These are phyloP conservation scores for Penicillium sp. DNA, from an alignment of 2,329 filamentous ascomycete genomes.

Conservation along the genomic window DNA sequence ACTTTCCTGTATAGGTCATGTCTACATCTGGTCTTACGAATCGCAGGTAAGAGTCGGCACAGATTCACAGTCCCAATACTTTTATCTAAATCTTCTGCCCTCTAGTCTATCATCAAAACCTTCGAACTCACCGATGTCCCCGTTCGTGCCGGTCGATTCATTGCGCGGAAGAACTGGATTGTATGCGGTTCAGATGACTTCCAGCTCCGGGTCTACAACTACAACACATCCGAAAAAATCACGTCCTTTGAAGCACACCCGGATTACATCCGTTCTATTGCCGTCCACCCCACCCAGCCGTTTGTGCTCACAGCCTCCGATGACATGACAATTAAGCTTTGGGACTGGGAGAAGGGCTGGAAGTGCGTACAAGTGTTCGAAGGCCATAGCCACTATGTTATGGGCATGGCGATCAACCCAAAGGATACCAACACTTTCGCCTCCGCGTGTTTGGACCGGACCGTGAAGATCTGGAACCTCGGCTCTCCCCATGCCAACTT, in stretches of 20 bases:
- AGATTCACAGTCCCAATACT: neutral
- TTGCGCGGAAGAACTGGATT: conserved; percentile 99
- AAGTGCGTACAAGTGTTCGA: conserved; percentile 97
- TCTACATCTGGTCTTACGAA: conserved; percentile 99
- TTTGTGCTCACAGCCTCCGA: conserved; percentile 95
- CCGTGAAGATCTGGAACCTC: conserved; percentile 96
- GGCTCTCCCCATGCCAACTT: conserved; percentile 94
- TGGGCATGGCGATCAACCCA: conserved; percentile 95
- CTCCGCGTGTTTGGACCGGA: conserved; percentile 91
- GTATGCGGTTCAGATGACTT: conserved; percentile 95
- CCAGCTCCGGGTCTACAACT: conserved; percentile 88
- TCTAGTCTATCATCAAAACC: conserved; percentile 85
- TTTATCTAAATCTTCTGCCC: conserved; percentile 19
- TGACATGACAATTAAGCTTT: conserved; percentile 98
- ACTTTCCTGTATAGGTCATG: conserved; percentile 64
- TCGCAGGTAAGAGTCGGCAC: conserved; percentile 59
- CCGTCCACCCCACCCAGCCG: conserved; percentile 89
- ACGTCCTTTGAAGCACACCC: conserved; percentile 96
- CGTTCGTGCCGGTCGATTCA: conserved; percentile 91
- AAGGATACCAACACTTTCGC: conserved; percentile 94
- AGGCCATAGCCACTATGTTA: conserved; percentile 94
- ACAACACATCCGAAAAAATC: conserved; percentile 99
- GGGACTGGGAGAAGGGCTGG: conserved; percentile 99
- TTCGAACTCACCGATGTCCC: conserved; percentile 99
- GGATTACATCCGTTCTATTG: conserved; percentile 96